phyloP scores from a whole-genome alignment of 2,329 filamentous ascomycete species.

The Phaeomoniella chlamydospora region DNA sequence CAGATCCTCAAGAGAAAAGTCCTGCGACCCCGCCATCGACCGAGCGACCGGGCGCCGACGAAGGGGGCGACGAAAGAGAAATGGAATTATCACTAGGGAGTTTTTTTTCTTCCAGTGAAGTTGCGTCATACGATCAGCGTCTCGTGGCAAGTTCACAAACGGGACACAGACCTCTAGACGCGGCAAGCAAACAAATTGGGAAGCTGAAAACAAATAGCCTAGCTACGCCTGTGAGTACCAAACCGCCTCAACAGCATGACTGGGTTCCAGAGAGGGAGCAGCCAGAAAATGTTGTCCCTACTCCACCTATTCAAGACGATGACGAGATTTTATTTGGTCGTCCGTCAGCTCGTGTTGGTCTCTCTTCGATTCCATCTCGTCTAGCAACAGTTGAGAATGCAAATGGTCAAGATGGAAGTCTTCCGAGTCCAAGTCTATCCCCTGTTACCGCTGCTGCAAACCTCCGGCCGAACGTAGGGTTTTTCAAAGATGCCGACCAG shows the following conservation, averaged over 20 bases:
- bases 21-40: too few species aligned
- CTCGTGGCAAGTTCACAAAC: too few species aligned
- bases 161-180: too few species aligned
- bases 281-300: constrained; percentile 8
- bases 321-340: constrained; percentile 16
- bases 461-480: constrained; percentile 23
- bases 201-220: not conserved
- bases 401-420: constrained; percentile 68
- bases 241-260: not conserved
- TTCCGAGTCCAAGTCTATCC: constrained; percentile 88
- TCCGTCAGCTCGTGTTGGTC: constrained; percentile 18
- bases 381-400: constrained; percentile 50
- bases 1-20: too few species aligned
- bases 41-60: too few species aligned
- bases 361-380: constrained; percentile 16
- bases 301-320: constrained; percentile 11
- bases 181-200: too few species aligned
- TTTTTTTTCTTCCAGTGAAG: too few species aligned
- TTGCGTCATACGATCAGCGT: too few species aligned
- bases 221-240: not conserved
- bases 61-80: too few species aligned
- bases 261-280: not conserved
- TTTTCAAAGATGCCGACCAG: constrained; percentile 28
- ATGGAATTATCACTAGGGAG: too few species aligned
- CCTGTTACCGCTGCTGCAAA: constrained; percentile 71